Evolutionary conservation across 495 filamentous ascomycete species (phyloP).

Genomic region (Copromyces sp.): DNA sequence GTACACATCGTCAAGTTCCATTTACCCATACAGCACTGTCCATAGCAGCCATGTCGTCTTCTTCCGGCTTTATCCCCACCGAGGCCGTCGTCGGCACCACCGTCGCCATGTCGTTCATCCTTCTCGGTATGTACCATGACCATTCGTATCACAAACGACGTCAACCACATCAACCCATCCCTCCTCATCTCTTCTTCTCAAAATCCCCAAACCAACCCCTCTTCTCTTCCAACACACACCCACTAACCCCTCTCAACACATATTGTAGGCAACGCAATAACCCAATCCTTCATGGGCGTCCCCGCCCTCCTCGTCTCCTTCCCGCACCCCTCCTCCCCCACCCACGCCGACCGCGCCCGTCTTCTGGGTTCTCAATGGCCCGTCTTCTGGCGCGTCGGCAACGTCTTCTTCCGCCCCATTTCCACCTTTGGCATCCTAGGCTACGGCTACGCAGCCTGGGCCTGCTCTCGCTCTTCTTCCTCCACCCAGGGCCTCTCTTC

Average conservation of each 20-base stretch:
- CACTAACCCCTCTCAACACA: not conserved
- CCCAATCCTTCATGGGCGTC: conserved; percentile 42
- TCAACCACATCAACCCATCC: no score
- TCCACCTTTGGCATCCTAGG: conserved; percentile 36
- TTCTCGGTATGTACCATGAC: conserved; percentile 25
- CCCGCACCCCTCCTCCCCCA: conserved; percentile 28
- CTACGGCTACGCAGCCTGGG: conserved; percentile 31
- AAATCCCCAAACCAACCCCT: not conserved
- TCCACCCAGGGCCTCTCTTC: not conserved
- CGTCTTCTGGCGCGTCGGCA: conserved; percentile 36
- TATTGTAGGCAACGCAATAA: conserved; percentile 36
- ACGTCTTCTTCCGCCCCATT: conserved; percentile 40
- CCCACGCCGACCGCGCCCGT: conserved; percentile 26
- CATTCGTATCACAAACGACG: not conserved
- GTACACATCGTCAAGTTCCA: not conserved
- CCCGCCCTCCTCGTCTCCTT: conserved; percentile 39
- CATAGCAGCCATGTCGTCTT: not conserved
- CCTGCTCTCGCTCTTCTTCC: conserved; percentile 6
- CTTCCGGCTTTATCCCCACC: conserved; percentile 3
- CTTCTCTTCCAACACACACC: no score
- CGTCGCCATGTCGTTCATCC: conserved; percentile 35
- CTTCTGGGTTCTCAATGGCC: conserved; percentile 40
- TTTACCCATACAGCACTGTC: not conserved
- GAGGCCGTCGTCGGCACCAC: conserved; percentile 26
- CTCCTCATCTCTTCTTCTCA: no score